Conservation (phyloP, 257 asterid genomes). For the Solanum sejunctum region DNA sequence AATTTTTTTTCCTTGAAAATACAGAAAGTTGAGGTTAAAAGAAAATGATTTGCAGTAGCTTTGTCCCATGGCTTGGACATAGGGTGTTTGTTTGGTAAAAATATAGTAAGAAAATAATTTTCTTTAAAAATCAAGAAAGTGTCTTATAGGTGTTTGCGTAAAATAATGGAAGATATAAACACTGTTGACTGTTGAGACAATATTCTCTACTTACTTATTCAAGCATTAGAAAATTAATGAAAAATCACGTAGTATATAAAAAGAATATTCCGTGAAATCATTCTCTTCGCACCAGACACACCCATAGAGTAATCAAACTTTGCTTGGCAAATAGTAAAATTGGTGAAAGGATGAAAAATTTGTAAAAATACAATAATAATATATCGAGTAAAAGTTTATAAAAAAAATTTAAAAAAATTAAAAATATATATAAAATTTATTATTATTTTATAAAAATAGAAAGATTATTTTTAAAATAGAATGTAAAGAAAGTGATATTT, state of each 20-base stretch:
- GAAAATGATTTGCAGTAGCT: background rate
- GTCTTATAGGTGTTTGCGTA: background rate
- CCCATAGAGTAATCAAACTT: background rate
- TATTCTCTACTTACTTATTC: background rate
- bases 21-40: background rate
- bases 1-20: background rate
- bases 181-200: background rate
- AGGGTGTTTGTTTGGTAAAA: background rate
- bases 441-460: no score
- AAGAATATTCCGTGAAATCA: no score
- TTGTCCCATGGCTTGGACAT: background rate
- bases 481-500: conserved; percentile 10
- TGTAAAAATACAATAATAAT: background rate
- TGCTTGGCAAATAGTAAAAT: background rate
- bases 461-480: background rate
- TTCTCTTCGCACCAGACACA: background rate
- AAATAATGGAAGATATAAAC: background rate
- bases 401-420: accelerated
- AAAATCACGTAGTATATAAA: no score
- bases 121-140: background rate
- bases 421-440: no score
- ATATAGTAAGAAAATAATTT: background rate
- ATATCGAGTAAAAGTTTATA: no score
- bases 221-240: background rate
- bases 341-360: background rate